Conservation (phyloP, 495 filamentous ascomycete genomes). For the Mycothermus thermophilus region DNA sequence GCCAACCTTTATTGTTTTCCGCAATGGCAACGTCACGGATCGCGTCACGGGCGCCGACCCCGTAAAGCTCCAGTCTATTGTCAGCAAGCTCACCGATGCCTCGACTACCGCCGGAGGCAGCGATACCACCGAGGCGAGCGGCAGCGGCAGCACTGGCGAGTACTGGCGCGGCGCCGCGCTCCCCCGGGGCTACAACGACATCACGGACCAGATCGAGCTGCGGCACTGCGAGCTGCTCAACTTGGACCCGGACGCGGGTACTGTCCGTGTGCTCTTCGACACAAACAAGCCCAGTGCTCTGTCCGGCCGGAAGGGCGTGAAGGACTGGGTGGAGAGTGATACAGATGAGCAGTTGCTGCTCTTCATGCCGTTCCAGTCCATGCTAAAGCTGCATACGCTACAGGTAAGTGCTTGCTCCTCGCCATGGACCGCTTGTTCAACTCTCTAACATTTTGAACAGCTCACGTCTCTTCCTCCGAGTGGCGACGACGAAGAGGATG, state of each 20-base stretch:
- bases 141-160: slow-evolving; percentile 31
- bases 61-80: slow-evolving; percentile 47
- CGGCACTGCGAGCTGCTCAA: slow-evolving; percentile 81
- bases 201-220: slow-evolving; percentile 67
- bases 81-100: slow-evolving; percentile 61
- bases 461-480: slow-evolving; percentile 68
- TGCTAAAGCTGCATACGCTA: slow-evolving; percentile 79
- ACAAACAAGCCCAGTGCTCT: slow-evolving; percentile 49
- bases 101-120: slow-evolving; percentile 41
- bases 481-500: slow-evolving; percentile 39
- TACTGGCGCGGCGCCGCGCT: slow-evolving; percentile 60
- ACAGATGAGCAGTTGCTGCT: slow-evolving; percentile 98
- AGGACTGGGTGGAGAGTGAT: slow-evolving; percentile 96
- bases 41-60: slow-evolving; percentile 64
- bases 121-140: slow-evolving; percentile 29
- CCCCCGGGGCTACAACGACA: slow-evolving; percentile 68
- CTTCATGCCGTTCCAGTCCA: slow-evolving; percentile 78
- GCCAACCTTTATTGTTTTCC: slow-evolving; percentile 89
- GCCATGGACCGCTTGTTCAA: neutral
- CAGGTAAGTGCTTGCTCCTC: slow-evolving; percentile 29
- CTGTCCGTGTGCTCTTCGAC: slow-evolving; percentile 60
- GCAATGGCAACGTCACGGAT: slow-evolving; percentile 47
- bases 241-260: slow-evolving; percentile 54
- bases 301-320: slow-evolving; percentile 45
- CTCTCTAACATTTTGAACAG: slow-evolving; percentile 27